Base-by-base conservation (phyloP, 352 stramenopile species). In the Globisporangium lucens region DNA sequence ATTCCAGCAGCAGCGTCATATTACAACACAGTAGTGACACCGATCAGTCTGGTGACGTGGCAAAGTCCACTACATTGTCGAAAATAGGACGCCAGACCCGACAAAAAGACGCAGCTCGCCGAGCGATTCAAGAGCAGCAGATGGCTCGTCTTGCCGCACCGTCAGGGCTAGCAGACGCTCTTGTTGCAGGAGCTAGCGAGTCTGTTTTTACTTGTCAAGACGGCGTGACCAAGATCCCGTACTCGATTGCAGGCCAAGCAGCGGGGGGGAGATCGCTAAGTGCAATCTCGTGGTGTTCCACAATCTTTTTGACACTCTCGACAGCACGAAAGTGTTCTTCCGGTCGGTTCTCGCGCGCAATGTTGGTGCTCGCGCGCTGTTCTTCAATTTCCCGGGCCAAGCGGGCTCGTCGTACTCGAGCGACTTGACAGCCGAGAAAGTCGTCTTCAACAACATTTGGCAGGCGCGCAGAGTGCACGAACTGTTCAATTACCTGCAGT, bases 351-450 rank as follows among this genome's bases (percentile, higher is more conserved):
- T 97, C 4, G 78, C 82, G 2, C 79, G 87, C 57, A 80, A 97
- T 51, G 72, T 91, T 5, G 94, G 91, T 6, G 87, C 88, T 6
- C 88, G 94, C 61, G 85, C 89, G 4, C 72, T 98, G 9, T 75
- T 97, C 36, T 97, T 98, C 70, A 98, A 98, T 70, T 81, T 97
- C 20, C 92, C 94, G 0, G 94, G 93, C 0, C 94, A 98, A 66
- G 89, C 91, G 6, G 77, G 89, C 17, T 90, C 91, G 10, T 69
- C 61, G n/a, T 97, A 91, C 49, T 33, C 29, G 6, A 33, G 29
- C 1, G 73, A 76, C 57, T 56, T 73, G 60, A 27, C 65, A 17
- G 53, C 13, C 27, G 70, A 82, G 46, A 77, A 76, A 51, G 43
- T 68, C 1, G 80, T 85, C 56, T 71, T 92, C 47, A 97, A 96